Conservation (phyloP, 139 green algal genomes). For the Deuterostichococcus epilithicus region DNA sequence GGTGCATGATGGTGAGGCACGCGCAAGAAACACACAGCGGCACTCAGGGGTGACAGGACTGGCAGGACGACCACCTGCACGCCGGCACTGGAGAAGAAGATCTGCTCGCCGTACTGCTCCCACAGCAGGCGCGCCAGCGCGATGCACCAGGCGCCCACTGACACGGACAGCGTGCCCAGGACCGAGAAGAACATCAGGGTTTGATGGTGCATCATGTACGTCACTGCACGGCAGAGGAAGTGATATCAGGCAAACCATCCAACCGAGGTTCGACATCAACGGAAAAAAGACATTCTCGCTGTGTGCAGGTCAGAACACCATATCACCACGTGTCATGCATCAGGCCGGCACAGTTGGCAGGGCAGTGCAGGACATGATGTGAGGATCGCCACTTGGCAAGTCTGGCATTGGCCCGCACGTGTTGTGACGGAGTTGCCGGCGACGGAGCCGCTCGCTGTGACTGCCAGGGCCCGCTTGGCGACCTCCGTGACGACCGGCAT, state of each 20-base stretch:
- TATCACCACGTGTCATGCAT: not conserved
- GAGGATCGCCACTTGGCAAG: not conserved
- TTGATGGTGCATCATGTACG: not conserved
- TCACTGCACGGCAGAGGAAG: not conserved
- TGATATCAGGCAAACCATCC: no score
- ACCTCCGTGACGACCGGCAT: not conserved
- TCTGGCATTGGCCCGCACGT: not conserved
- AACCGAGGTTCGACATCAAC: no score
- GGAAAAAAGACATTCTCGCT: not conserved
- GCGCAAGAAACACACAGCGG: not conserved
- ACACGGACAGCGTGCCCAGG: conserved; percentile 5
- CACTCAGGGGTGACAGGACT: no score
- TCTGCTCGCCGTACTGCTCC: not conserved
- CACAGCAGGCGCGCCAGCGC: not conserved
- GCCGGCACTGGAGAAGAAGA: not conserved
- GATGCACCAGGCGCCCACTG: conserved; percentile 4
- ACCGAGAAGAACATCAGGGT: conserved; percentile 12
- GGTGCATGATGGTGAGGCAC: not conserved
- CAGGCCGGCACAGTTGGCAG: not conserved
- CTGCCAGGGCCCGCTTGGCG: not conserved
- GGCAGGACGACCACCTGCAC: not conserved
- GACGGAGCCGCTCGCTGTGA: not conserved
- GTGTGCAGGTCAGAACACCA: not conserved
- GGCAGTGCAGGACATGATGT: not conserved
- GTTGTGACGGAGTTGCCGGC: not conserved